Evolutionary conservation across 768 basidiomycete species (phyloP).

Genomic region (Strobilomyces confusus): DNA sequence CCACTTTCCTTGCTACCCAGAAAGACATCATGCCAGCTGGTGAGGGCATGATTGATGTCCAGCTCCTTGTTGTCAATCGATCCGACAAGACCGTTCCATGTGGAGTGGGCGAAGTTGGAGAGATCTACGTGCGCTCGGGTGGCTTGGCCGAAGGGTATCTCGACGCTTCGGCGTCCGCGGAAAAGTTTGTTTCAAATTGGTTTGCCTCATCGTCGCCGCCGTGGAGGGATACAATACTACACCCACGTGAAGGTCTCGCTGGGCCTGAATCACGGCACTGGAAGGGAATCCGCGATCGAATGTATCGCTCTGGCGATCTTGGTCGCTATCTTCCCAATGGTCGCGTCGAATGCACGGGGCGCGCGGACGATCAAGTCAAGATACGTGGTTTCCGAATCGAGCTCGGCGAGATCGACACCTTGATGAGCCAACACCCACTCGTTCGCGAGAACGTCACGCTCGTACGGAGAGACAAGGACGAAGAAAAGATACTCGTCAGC

Average conservation of each 20-base stretch:
- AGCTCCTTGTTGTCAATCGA: constrained; percentile 93
- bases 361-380: constrained; percentile 98
- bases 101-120: constrained; percentile 94
- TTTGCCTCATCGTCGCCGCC: constrained; percentile 50
- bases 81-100: constrained; percentile 80
- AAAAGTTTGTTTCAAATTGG: constrained; percentile 97
- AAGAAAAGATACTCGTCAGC: constrained; percentile 96
- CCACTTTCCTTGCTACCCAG: constrained; percentile 87
- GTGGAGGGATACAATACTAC: constrained; percentile 69
- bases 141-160: constrained; percentile 95
- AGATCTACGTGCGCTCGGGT: constrained; percentile 96
- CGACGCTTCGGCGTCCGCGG: constrained; percentile 72
- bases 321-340: constrained; percentile 93
- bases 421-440: constrained; percentile 88
- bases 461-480: constrained; percentile 95
- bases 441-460: constrained; percentile 98
- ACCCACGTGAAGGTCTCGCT: constrained; percentile 51
- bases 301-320: constrained; percentile 97
- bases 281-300: constrained; percentile 94
- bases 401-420: constrained; percentile 95
- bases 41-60: constrained; percentile 95
- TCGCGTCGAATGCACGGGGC: constrained; percentile 92
- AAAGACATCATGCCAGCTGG: constrained; percentile 99
- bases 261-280: constrained; percentile 78
- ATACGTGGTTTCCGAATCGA: constrained; percentile 99